Conservation (phyloP, 202 grass and related monocot species). For the Carex arenaria region DNA sequence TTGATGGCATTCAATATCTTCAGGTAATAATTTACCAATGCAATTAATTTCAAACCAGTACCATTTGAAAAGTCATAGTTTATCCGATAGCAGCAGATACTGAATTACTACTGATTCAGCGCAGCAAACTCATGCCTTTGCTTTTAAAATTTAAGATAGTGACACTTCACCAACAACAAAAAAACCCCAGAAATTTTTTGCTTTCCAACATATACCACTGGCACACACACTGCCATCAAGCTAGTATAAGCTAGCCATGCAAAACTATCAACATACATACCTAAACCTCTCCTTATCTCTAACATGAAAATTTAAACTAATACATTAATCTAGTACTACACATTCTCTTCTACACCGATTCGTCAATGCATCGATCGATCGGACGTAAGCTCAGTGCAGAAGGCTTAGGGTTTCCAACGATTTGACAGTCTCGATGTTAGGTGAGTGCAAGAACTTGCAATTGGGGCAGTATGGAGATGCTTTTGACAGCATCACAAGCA, state of each 20-base stretch:
- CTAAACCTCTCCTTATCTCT: slow-evolving; percentile 14
- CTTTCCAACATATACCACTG: slow-evolving; percentile 22
- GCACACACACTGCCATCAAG: slow-evolving; percentile 6
- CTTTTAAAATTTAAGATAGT: slow-evolving; percentile 24
- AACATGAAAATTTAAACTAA: slow-evolving; percentile 22
- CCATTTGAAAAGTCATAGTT: slow-evolving; percentile 21
- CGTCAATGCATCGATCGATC: neutral
- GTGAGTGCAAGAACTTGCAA: slow-evolving; percentile 24
- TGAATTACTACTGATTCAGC: neutral
- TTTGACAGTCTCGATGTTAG: slow-evolving; percentile 41
- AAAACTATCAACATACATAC: slow-evolving; percentile 29
- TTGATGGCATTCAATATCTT: slow-evolving; percentile 6
- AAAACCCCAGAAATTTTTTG: slow-evolving; percentile 12
- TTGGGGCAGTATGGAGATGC: slow-evolving; percentile 8
- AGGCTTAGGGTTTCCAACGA: slow-evolving; percentile 85
- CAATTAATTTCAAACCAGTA: slow-evolving; percentile 21
- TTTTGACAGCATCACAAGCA: slow-evolving; percentile 24
- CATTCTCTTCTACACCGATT: slow-evolving; percentile 41
- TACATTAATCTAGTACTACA: slow-evolving; percentile 19
- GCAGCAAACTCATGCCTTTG: neutral
- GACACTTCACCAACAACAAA: slow-evolving; percentile 25
- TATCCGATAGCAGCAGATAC: neutral
- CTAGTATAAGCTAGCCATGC: slow-evolving; percentile 7
- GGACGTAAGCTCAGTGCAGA: slow-evolving; percentile 48
- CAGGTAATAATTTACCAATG: neutral